phyloP scores from a whole-genome alignment of 1,284 basidiomycete species.

The Naganishia cerealis region DNA sequence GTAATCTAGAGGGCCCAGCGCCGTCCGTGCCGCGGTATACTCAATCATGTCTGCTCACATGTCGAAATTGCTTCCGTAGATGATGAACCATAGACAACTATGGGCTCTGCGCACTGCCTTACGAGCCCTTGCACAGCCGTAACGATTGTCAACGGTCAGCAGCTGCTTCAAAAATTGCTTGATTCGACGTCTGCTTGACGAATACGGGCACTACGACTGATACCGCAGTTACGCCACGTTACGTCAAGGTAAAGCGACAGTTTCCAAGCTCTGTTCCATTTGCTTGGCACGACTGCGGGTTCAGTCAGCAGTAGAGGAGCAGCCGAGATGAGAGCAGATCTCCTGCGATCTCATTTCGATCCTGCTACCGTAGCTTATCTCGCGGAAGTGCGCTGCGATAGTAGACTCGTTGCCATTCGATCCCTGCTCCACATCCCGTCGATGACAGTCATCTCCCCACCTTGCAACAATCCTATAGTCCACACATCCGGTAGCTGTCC shows the following conservation, averaged over 20 bases:
- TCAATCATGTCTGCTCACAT: too few relatives aligned
- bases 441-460: too few relatives aligned
- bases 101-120: background rate
- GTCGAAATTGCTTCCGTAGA: too few relatives aligned
- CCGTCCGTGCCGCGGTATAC: too few relatives aligned
- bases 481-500: too few relatives aligned
- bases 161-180: background rate
- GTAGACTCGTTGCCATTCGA: too few relatives aligned
- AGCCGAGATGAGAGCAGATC: background rate
- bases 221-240: background rate
- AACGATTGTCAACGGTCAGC: background rate
- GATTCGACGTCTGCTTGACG: background rate
- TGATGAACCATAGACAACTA: too few relatives aligned
- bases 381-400: background rate
- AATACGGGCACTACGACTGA: background rate
- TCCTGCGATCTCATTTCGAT: background rate
- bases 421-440: too few relatives aligned
- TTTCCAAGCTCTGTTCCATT: background rate
- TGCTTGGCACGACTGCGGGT: constrained; percentile 26
- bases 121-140: background rate
- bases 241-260: background rate
- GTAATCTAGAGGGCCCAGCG: too few relatives aligned
- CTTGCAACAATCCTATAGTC: too few relatives aligned
- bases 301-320: background rate
- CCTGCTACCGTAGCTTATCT: background rate